Percentiles rank a stretch among this genome's conserved stretches.
phyloP scores from a whole-genome alignment of 164 flowering plant genomes.

The Stephania japonica region DNA sequence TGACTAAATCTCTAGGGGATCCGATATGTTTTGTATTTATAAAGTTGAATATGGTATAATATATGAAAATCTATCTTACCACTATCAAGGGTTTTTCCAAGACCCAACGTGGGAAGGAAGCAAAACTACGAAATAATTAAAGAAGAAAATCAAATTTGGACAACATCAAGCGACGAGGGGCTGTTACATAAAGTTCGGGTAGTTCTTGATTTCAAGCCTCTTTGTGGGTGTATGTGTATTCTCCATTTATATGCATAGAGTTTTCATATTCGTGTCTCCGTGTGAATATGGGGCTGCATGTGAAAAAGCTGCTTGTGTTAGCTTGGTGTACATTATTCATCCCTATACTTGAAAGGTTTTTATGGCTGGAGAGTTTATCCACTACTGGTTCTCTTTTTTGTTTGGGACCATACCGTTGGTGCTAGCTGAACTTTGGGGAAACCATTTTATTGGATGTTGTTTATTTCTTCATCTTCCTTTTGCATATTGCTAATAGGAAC shows the following conservation, averaged over 20 bases:
- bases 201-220: not conserved
- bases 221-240: too few relatives aligned
- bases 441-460: not conserved
- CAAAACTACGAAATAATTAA: too few relatives aligned
- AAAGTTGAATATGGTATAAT: not conserved
- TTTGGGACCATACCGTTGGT: not conserved
- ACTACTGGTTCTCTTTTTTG: not conserved
- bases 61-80: not conserved
- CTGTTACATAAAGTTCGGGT: not conserved
- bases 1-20: not conserved
- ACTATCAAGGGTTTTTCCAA: too few relatives aligned
- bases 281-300: not conserved
- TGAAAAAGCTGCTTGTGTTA: not conserved
- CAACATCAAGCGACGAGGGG: too few relatives aligned
- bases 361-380: not conserved
- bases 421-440: not conserved
- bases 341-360: not conserved
- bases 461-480: not conserved
- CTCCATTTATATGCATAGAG: too few relatives aligned
- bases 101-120: too few relatives aligned
- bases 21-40: not conserved
- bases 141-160: too few relatives aligned
- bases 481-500: not conserved
- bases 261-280: not conserved
- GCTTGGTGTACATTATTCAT: not conserved